Conservation (phyloP, 192 early-diverging fungal species). For the Coemansia pectinata region DNA sequence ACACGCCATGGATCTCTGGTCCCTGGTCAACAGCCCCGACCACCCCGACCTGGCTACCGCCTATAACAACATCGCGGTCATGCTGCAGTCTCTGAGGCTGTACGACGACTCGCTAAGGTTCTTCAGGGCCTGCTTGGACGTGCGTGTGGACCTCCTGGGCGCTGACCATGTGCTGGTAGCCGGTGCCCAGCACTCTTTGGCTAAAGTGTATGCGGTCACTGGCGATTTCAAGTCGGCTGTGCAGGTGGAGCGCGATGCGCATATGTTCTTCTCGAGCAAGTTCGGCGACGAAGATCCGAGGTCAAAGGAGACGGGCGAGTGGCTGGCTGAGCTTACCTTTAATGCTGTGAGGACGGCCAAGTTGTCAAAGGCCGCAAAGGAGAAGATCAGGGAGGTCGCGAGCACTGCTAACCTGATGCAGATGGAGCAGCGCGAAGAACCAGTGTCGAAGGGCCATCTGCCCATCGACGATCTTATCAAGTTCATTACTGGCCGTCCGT, state of each 20-base stretch:
- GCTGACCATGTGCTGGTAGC: slow-evolving; percentile 69
- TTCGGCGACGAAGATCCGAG: slow-evolving; percentile 72
- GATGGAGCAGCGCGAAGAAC: slow-evolving; percentile 37
- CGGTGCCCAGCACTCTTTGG: slow-evolving; percentile 70
- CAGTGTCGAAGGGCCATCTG: slow-evolving; percentile 64
- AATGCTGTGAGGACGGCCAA: slow-evolving; percentile 60
- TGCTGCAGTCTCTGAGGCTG: slow-evolving; percentile 71
- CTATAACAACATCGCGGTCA: slow-evolving; percentile 65
- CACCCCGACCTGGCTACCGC: slow-evolving; percentile 89
- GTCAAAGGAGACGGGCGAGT: slow-evolving; percentile 67
- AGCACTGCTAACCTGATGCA: slow-evolving; percentile 33
- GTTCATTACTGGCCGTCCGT: slow-evolving; percentile 58
- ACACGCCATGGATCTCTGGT: slow-evolving; percentile 81
- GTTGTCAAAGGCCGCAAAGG: slow-evolving; percentile 33
- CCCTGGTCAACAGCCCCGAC: slow-evolving; percentile 70
- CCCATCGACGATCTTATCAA: slow-evolving; percentile 78
- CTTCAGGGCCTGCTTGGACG: slow-evolving; percentile 69
- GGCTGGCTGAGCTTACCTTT: slow-evolving; percentile 67
- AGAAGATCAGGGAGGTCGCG: slow-evolving; percentile 34
- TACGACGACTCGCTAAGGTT: slow-evolving; percentile 64
- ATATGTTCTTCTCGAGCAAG: slow-evolving; percentile 60
- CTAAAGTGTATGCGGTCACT: slow-evolving; percentile 70
- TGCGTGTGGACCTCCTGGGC: slow-evolving; percentile 67
- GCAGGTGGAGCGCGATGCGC: slow-evolving; percentile 67
- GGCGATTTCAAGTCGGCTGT: slow-evolving; percentile 79